Evolutionary conservation across 192 early-diverging fungal genomes (phyloP), one percentile per base, ranked within the genome.

Genomic region (Entrophospora sp.): DNA sequence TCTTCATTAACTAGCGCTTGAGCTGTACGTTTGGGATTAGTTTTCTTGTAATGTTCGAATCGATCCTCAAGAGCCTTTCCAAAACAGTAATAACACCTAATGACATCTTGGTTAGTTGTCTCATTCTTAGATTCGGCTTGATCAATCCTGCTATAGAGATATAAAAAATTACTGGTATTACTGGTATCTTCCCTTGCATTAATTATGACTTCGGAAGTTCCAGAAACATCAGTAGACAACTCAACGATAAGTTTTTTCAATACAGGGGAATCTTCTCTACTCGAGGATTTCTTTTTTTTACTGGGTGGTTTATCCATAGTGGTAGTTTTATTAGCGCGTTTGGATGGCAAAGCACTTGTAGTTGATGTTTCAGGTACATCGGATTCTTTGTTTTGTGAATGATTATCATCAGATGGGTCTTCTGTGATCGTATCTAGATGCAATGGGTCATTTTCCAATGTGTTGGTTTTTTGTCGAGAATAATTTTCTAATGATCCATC

Each of bases 11-110:
- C 40, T 20, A 62, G 8, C 2, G 25, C 43, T 62, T 45, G 25
- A 43, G 38, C 2, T 16, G 60, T 45, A 46, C 27, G 24, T 13
- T 34, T 62, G 34, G 38, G 9, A 34, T 62, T n/a, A 24, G 16
- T 22, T 59, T 59, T 40, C 7, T 12, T 13, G 5, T 13, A 40
- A 4, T 36, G n/a, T 5, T 59, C 24, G 22, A 24, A 40, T 42
- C 36, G 57, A 14, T 59, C 57, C 36, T 59, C 7, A 8, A 59
- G 14, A 24, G 57, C 57, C 16, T 58, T 59, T 5, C 57, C 37
- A 38, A 59, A 59, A 40, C 37, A 7, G 36, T 37, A 59, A 59
- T 59, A 36, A 10, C 24, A 43, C 42, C 1, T n/a, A 43, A 43
- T 43, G 2, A 43, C 14, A 16, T 45, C 18, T 5, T 45, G 13